phyloP scores from a whole-genome alignment of 2,329 filamentous ascomycete genomes.

The Elsinoe fawcettii region DNA sequence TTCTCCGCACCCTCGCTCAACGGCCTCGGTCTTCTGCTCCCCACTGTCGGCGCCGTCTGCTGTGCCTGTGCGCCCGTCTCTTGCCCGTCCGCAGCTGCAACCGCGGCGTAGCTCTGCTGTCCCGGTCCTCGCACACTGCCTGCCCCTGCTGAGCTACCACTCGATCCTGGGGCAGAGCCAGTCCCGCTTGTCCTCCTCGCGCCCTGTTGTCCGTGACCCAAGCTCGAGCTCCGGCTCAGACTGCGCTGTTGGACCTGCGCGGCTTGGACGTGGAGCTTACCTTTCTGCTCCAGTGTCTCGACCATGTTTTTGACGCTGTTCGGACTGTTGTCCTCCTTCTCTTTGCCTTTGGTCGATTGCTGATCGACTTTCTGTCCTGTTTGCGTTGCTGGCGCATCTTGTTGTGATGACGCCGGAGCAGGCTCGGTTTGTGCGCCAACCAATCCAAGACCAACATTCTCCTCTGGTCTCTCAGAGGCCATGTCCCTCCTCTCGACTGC shows the following conservation, averaged over 20 bases:
- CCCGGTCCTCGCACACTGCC: neutral
- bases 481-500: constrained; percentile 2
- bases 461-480: neutral
- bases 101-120: neutral
- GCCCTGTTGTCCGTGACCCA: neutral
- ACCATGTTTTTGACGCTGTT: constrained; percentile 15
- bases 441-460: neutral
- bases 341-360: constrained; percentile 2
- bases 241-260: neutral
- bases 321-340: constrained; percentile 11
- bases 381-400: neutral
- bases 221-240: neutral
- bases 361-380: neutral
- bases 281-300: constrained; percentile 11
- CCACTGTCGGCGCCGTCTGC: neutral
- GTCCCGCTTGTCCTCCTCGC: neutral
- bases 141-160: neutral
- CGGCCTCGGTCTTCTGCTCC: neutral
- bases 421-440: neutral
- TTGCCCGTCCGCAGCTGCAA: neutral
- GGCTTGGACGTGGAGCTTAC: constrained; percentile 1
- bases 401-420: neutral
- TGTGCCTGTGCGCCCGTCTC: neutral
- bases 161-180: neutral
- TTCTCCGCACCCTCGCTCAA: constrained; percentile 1